Conservation (phyloP, 768 basidiomycete genomes). For the Steccherinum ochraceum region DNA sequence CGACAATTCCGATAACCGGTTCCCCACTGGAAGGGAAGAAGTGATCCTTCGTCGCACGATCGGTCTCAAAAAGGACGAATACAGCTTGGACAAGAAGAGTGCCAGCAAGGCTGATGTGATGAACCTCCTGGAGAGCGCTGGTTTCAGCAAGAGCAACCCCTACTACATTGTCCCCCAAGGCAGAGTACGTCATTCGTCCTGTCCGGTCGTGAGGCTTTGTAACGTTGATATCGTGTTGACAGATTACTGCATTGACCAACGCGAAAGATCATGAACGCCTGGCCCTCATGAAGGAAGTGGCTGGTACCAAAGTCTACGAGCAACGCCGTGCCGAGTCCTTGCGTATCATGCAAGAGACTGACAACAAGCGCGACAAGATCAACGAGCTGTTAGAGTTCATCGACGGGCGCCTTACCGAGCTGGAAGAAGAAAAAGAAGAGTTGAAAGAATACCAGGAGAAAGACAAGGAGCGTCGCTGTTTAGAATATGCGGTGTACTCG, state of each 20-base stretch:
- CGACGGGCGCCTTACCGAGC: conserved; percentile 80
- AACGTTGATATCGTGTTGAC: background rate
- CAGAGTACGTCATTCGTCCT: conserved; percentile 48
- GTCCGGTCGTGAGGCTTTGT: background rate
- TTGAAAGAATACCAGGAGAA: conserved; percentile 94
- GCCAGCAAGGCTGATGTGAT: conserved; percentile 96
- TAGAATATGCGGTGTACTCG: conserved; percentile 93
- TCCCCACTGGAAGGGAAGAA: conserved; percentile 87
- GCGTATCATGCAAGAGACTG: conserved; percentile 97
- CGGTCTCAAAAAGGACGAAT: conserved; percentile 97
- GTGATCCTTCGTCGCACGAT: conserved; percentile 90
- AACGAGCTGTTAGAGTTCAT: conserved; percentile 86
- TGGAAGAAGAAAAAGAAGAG: conserved; percentile 98
- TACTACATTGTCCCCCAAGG: conserved; percentile 99
- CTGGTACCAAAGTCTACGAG: conserved; percentile 97
- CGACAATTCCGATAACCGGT: conserved; percentile 90
- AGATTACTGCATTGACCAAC: conserved; percentile 96
- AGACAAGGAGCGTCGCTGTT: conserved; percentile 88
- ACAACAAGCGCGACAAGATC: conserved; percentile 88
- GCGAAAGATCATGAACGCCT: conserved; percentile 94
- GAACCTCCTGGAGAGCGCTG: conserved; percentile 93
- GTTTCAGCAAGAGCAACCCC: conserved; percentile 97
- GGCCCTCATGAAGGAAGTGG: conserved; percentile 94
- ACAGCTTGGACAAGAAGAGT: conserved; percentile 93
- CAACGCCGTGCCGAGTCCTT: conserved; percentile 86